Base-by-base conservation (phyloP, 1,284 basidiomycete genomes). In the Omphalotus olearius region DNA sequence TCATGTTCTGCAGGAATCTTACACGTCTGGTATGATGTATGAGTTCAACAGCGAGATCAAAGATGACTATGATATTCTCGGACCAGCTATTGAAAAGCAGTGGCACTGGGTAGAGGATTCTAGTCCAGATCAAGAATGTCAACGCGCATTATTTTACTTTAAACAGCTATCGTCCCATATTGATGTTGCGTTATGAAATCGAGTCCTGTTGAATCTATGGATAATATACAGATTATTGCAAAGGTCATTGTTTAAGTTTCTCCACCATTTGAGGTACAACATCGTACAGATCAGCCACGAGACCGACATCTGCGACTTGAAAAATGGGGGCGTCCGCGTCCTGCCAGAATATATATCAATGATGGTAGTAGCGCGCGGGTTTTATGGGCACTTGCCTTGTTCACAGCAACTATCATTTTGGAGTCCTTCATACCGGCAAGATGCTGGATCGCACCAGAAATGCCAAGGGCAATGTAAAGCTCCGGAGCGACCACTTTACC, bases 381-480 rank as follows among this genome's bases (percentile, higher is more conserved):
- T 14, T 42, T 30, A 9, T 23, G 23, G 23, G 1, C 44, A 60
- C 66, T 48, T 51, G 84, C 93, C 82, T 99, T 99, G 78, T 99
- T 99, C 61, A 99, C 85, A 6, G 97, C 96, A 25, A 98, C 95
- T 59, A 99, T 99, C 62, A 98, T 78, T 75, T 99, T 99, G 16
- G 91, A 94, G 69, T 99, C 97, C 70, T 99, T 99, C 97, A 99
- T 99, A 28, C 97, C 97, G 25, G 97, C 97, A 56, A 99, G 76
- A 75, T 99, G 97, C 72, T 99, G 97, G 63, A 99, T 99, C 18
- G 94, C 97, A 41, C 97, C 97, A 26, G 93, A 97, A 63, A 99
- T 99, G 56, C 97, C 97, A 45, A 99, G 70, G 13, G 97, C 97
- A 65, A 99, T 80, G 71, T 99, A 99, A 52, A 99, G 75, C 69